phyloP scores from a whole-genome alignment of 768 basidiomycete genomes.

The Boletus edulis region DNA sequence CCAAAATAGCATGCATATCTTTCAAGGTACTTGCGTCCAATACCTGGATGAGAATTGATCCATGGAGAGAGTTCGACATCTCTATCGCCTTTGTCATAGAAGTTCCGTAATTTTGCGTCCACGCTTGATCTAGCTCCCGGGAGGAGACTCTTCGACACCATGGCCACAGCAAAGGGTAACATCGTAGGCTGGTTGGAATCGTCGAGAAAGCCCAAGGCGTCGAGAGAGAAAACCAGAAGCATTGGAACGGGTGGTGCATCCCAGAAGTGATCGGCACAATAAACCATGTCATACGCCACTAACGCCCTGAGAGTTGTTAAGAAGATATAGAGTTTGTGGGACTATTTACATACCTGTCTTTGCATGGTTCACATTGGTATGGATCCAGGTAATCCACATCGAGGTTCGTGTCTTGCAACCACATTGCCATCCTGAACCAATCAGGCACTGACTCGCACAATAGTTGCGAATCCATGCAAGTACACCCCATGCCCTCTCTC shows the following conservation, averaged over 20 bases:
- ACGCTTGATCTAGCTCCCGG: not conserved
- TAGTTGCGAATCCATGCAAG: not conserved
- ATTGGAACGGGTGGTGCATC: not conserved
- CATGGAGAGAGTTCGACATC: slow-evolving; percentile 1
- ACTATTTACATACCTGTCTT: not conserved
- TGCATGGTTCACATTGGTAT: not conserved
- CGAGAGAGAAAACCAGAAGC: not conserved
- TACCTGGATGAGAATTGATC: not conserved
- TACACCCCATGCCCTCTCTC: not conserved
- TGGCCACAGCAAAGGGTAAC: not conserved
- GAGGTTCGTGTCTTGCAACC: not conserved
- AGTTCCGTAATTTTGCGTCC: not conserved
- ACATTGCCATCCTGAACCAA: not conserved
- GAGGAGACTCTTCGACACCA: not conserved
- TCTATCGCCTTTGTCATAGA: not conserved
- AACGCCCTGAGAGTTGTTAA: not conserved
- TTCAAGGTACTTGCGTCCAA: not conserved
- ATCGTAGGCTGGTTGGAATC: not conserved
- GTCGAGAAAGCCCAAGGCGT: not conserved
- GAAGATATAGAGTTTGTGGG: not conserved
- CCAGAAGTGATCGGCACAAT: not conserved
- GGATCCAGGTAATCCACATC: not conserved
- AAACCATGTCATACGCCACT: not conserved
- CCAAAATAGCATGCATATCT: not conserved
- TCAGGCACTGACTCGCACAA: not conserved